Base-by-base conservation (phyloP, 768 basidiomycete genomes). In the Suillus luteus region DNA sequence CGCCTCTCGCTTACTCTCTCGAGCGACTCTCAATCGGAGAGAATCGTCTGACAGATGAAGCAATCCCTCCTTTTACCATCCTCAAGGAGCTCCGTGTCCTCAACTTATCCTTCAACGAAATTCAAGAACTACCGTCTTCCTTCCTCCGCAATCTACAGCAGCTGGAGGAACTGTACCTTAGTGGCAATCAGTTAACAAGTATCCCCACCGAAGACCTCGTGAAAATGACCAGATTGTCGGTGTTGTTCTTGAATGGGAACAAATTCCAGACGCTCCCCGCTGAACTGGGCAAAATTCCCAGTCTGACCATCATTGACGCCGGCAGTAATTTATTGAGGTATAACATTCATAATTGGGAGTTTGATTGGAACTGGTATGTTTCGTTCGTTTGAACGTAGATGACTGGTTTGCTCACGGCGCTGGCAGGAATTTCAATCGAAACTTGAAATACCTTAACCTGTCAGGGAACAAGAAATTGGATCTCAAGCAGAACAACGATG, bases 281-380 rank as follows among this genome's bases (percentile, higher is more conserved):
- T 62, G 97, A 98, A 73, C 75, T 99, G 55, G 89, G 88, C 44
- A 93, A 93, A 72, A 85, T 97, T 64, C 83, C 85, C 72, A 88
- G 83, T 55, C 78, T 99, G 70, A 85, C 82, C 60, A 86, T 91
- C 38, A 81, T 99, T 68, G 97, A 99, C 72, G 96, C 92, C 5
- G 96, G 97, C 8, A 95, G 90, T 74, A 99, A 99, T 74, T 76
- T 87, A 60, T 80, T 99, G 76, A 93, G 92, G 83, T 99, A 99
- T 77, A 99, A 99, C 73, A 95, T 97, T 69, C 92, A 93, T 68
- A 99, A 99, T 71, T 95, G 90, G 90, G 93, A 96, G 74, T 99
- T 95, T 75, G 97, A 99, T 77, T 99, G 96, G 96, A 99, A 99
- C 74, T 98, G 97, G 96, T 96, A 67, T 57, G 86, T 60, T 15